phyloP scores from a whole-genome alignment of 306 rosid species.

The Abrus precatorius region DNA sequence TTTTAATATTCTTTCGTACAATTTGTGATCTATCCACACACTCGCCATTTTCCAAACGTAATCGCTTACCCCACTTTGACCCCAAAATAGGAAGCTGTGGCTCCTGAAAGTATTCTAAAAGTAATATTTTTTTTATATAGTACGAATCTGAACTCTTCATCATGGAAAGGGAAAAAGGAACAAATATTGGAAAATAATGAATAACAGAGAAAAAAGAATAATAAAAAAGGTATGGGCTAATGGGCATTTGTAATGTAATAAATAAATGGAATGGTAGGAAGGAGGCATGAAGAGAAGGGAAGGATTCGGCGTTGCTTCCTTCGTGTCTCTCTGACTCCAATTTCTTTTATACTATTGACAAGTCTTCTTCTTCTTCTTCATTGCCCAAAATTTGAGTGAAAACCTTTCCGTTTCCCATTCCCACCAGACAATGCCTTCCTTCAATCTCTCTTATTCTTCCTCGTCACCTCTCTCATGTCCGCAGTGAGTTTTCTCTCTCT shows the following conservation, averaged over 20 bases:
- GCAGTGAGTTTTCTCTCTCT: conserved; percentile 46
- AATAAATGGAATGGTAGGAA: too few relatives aligned
- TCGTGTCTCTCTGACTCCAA: background rate
- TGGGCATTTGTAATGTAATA: too few relatives aligned
- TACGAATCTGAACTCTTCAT: background rate
- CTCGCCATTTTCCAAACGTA: background rate
- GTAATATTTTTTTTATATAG: background rate
- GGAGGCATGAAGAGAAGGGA: background rate
- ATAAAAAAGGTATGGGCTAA: too few relatives aligned
- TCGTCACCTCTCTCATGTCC: conserved; percentile 58
- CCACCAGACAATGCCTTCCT: conserved; percentile 61
- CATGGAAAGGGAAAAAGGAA: too few relatives aligned
- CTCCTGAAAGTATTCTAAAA: background rate
- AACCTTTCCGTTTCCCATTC: background rate
- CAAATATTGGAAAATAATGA: too few relatives aligned
- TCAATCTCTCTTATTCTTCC: conserved; percentile 70
- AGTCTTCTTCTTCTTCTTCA: background rate
- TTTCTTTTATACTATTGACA: too few relatives aligned
- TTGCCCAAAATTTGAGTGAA: background rate
- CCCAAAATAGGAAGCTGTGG: too few relatives aligned
- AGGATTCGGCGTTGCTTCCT: background rate
- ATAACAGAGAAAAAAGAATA: background rate
- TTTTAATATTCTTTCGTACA: conserved; percentile 8
- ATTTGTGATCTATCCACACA: too few relatives aligned
- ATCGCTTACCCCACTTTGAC: background rate